Percentiles rank a stretch among this genome's conserved stretches.
These are phyloP conservation scores for Saccharum officinarum DNA, from an alignment of 176 grass and related monocot genomes.

Conservation along the genomic window DNA sequence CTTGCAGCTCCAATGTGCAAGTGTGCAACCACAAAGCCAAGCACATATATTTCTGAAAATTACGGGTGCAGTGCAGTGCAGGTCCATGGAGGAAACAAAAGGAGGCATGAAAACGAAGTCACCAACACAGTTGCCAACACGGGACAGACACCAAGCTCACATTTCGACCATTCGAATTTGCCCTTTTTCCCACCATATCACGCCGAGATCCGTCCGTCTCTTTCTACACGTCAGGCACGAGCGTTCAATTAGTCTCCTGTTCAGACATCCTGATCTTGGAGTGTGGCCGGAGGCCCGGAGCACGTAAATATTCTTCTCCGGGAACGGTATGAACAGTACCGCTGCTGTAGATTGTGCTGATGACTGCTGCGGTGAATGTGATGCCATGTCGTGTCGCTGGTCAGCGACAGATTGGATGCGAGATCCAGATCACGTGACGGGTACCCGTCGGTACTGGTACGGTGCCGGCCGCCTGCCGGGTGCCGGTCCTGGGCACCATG, in stretches of 20 bases:
- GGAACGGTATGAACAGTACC: background rate
- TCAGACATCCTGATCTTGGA: background rate
- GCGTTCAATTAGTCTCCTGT: background rate
- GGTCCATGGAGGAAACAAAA: background rate
- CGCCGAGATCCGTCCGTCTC: background rate
- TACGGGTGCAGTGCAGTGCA: background rate
- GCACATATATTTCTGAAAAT: too few relatives aligned
- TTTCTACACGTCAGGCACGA: background rate
- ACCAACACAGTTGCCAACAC: background rate
- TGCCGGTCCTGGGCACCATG: background rate
- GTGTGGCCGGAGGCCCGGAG: background rate
- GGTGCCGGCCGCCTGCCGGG: background rate
- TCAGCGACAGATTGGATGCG: constrained; percentile 31
- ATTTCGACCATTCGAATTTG: background rate
- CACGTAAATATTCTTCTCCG: too few relatives aligned
- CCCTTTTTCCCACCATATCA: background rate
- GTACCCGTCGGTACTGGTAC: background rate
- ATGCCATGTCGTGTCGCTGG: background rate
- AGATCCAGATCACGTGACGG: constrained; percentile 16
- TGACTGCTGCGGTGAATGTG: background rate
- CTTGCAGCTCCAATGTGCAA: too few relatives aligned
- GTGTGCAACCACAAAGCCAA: too few relatives aligned
- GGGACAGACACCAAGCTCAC: background rate
- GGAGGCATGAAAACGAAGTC: background rate
- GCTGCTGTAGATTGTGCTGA: background rate